Percentiles rank a stretch among this genome's conserved stretches.
Evolutionary conservation across 176 grass and related monocot species (phyloP).

Genomic region (Eleusine indica): DNA sequence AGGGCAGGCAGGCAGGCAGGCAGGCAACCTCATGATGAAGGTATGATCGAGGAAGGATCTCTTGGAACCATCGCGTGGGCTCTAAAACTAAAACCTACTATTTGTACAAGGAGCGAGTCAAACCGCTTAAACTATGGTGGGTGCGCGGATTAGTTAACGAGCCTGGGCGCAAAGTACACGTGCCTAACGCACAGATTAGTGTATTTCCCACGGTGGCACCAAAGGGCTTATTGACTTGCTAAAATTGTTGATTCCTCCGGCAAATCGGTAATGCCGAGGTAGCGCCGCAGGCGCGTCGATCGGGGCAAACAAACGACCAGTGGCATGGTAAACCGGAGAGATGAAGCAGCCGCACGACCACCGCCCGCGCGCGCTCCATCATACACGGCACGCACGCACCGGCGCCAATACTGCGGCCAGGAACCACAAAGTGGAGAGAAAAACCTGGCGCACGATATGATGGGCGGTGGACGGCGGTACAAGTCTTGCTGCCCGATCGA

Average conservation of each 20-base stretch:
- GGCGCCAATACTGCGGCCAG: background rate
- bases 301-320: no score
- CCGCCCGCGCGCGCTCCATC: no score
- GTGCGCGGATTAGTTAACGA: background rate
- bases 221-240: no score
- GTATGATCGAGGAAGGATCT: conserved; percentile 26
- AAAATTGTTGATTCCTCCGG: no score
- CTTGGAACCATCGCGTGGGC: conserved; percentile 28
- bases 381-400: background rate
- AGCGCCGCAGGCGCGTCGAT: no score
- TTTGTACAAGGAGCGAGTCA: conserved; percentile 3
- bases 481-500: background rate
- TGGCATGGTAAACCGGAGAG: no score
- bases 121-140: conserved; percentile 12
- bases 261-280: no score
- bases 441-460: background rate
- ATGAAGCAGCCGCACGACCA: no score
- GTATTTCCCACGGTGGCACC: no score
- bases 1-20: no score
- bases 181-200: background rate
- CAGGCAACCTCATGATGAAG: background rate
- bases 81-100: background rate
- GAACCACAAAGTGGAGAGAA: background rate
- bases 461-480: background rate
- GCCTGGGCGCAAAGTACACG: background rate